Base-by-base conservation (phyloP, 768 basidiomycete species). In the Mycena rosella region DNA sequence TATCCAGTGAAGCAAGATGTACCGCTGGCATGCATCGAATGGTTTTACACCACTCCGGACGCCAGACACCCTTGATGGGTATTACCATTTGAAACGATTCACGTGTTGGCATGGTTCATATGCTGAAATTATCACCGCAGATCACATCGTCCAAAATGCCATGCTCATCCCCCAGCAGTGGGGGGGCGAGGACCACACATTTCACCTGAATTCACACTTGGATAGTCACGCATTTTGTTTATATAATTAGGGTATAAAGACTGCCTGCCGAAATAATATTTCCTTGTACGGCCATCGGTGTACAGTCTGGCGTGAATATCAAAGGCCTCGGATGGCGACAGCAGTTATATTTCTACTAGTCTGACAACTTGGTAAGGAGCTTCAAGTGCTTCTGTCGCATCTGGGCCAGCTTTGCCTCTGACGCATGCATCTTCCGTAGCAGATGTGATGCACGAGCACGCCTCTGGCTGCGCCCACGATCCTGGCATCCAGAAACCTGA, bases 21-120 rank as follows among this genome's bases (percentile, higher is more conserved):
- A 13, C 75, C 72, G 0, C 64, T 79, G 4, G 75, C 69, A 0
- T 78, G 77, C 48, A 53, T 79, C 13, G 73, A 78, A 32, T 78
- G 74, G 75, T 77, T n/a, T 74, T 52, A 77, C 72, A 11, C 68
- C 72, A 1, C 64, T 73, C 11, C 40, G 48, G 11, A 45, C 3
- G 29, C 68, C 63, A 3, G 70, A 76, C 49, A 32, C 49, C 4
- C 27, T 52, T n/a, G 57, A 55, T 18, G 67, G 66, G 1, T 76
- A 63, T 36, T 63, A 57, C 40, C 68, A 51, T 63, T 45, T 56
- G 36, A 40, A 24, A 34, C 69, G 48, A 29, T 72, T n/a, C 36
- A 63, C 57, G 8, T 65, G 44, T 18, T 61, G 40, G 56, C 68
- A 63, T 9, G 59, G 27, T 48, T 68, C 53, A 51, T 73, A 32